Conservation (phyloP, 2,329 filamentous ascomycete species). For the Tolypocladium nubicola region DNA sequence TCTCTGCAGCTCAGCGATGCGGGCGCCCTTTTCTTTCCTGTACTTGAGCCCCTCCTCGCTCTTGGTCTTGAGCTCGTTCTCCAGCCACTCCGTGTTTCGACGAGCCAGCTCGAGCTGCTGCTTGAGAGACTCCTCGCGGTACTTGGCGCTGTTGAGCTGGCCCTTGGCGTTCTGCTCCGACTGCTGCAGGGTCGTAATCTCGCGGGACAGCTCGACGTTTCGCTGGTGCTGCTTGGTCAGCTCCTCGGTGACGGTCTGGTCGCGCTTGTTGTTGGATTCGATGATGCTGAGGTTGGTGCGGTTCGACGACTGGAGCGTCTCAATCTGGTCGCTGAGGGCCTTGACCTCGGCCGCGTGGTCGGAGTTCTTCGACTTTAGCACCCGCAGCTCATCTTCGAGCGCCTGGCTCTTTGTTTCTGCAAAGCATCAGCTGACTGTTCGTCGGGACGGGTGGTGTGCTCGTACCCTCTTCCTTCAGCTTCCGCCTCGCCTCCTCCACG, state of each 20-base stretch:
- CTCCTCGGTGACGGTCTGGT: constrained; percentile 78
- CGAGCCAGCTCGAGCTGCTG: constrained; percentile 85
- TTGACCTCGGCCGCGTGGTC: constrained; percentile 67
- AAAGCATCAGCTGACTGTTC: background rate
- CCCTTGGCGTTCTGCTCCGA: constrained; percentile 73
- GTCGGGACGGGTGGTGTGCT: background rate
- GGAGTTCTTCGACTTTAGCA: constrained; percentile 63
- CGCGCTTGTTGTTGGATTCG: constrained; percentile 78
- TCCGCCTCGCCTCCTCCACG: constrained; percentile 68
- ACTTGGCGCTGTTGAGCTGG: constrained; percentile 70
- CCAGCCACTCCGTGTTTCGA: constrained; percentile 87
- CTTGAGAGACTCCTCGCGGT: constrained; percentile 79
- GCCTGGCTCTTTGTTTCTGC: constrained; percentile 66
- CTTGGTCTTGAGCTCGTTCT: constrained; percentile 85
- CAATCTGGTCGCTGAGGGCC: constrained; percentile 70
- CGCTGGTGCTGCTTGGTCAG: constrained; percentile 84
- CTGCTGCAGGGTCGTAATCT: constrained; percentile 74
- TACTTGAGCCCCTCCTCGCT: constrained; percentile 77
- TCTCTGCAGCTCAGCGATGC: constrained; percentile 79
- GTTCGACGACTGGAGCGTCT: constrained; percentile 82
- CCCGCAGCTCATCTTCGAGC: constrained; percentile 72
- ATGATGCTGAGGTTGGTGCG: constrained; percentile 82
- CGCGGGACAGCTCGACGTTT: constrained; percentile 70
- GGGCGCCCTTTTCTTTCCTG: constrained; percentile 87
- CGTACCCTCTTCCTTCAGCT: constrained; percentile 72